Base-by-base conservation (phyloP, 768 basidiomycete genomes). In the Collybia sp. region DNA sequence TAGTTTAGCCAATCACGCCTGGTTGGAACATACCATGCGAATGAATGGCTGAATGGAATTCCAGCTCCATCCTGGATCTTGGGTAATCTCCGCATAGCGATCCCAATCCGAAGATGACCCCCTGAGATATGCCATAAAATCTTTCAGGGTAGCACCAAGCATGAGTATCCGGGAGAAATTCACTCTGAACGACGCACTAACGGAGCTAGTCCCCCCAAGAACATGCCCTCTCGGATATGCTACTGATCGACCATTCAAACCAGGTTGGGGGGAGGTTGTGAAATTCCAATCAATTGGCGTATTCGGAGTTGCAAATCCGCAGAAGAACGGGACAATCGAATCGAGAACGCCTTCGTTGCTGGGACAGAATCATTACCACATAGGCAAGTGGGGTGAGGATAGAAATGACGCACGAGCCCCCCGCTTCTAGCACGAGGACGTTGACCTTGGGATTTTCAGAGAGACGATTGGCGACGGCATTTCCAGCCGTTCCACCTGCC, bases 361-460 rank as follows among this genome's bases (percentile, higher is more conserved):
- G 35, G 2, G 4, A 4, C n/a, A n/a, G 9, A 15, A 19, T 12
- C 31, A 34, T n/a, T n/a, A 15, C 15, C 2, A 2, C 30, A 43
- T 12, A 30, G 6, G 13, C 13, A 25, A 12, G 25, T 32, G 42
- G n/a, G 8, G 20, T 10, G 13, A 37, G 33, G 3, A 37, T 37
- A 37, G n/a, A 10, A 34, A 10, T 15, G 5, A 56, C 58, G 16
- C 16, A 58, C 56, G 52, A 51, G 39, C 48, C 51, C 5, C 68
- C 69, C 8, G 68, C 65, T 51, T 72, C 70, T 44, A 72, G 57
- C 11, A 76, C 64, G n/a, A 72, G 57, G 10, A 77, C 72, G 4
- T 60, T 59, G 40, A 62, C 58, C 17, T 56, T 48, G 0, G 62
- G 50, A 51, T 74, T 65, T 47, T 74, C 70, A 3, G 65, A 56